phyloP scores from a whole-genome alignment of 148 eudicot genomes.

The Spergularia bocconei region DNA sequence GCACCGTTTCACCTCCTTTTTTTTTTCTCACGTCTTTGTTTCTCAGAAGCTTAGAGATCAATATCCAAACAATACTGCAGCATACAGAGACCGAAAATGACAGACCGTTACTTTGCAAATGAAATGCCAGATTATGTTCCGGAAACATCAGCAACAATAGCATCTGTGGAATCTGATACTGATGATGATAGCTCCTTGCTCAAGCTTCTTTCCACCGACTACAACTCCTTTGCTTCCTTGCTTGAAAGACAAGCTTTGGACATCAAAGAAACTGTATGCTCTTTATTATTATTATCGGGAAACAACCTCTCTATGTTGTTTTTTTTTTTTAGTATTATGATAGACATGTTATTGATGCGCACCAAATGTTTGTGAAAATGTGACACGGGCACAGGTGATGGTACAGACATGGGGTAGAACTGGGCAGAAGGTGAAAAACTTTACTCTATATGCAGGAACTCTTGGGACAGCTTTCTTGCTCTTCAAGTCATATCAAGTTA shows the following conservation, averaged over 20 bases:
- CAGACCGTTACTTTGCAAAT: conserved; percentile 19
- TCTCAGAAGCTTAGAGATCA: no score
- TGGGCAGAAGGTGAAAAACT: conserved; percentile 36
- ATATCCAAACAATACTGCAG: no score
- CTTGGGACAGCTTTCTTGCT: conserved; percentile 69
- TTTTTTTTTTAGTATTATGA: background rate
- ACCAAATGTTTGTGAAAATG: conserved; percentile 22
- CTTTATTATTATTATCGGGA: no score
- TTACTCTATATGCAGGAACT: conserved; percentile 45
- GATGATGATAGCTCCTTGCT: background rate
- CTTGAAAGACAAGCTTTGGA: conserved; percentile 16
- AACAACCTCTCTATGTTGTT: background rate
- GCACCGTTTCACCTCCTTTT: no score
- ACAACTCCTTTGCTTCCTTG: conserved; percentile 18
- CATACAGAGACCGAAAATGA: background rate
- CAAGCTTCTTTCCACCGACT: conserved; percentile 16
- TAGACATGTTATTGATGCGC: background rate
- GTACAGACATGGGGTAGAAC: conserved; percentile 49
- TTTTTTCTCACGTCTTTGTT: no score
- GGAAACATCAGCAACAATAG: background rate
- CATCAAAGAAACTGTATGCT: conserved; percentile 16
- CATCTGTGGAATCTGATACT: background rate
- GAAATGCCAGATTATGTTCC: conserved; percentile 15
- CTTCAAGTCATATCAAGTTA: conserved; percentile 43
- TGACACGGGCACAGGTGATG: conserved; percentile 34